Evolutionary conservation across 495 filamentous ascomycete genomes (phyloP).

Genomic region (Neurospora hispaniola): DNA sequence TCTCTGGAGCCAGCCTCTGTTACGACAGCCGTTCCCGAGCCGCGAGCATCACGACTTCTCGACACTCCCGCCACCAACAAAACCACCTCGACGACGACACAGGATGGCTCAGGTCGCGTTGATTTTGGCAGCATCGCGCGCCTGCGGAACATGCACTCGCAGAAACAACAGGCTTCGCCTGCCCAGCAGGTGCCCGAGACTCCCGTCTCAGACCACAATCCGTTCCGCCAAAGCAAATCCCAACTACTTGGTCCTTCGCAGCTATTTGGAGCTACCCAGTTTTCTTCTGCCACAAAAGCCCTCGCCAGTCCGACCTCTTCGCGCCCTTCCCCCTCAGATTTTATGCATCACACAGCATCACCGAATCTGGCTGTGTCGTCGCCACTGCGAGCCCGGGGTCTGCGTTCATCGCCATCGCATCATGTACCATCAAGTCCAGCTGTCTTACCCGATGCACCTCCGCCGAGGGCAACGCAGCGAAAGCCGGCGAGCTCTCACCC

Average conservation of each 20-base stretch:
- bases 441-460: conserved; percentile 9
- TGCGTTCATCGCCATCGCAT: conserved; percentile 25
- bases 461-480: neutral
- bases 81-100: conserved; percentile 3
- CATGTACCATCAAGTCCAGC: conserved; percentile 27
- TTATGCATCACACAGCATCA: conserved; percentile 26
- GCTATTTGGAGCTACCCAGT: conserved; percentile 35
- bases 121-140: conserved; percentile 11
- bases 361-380: conserved; percentile 30
- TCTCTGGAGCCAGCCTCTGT: neutral
- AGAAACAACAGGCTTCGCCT: conserved; percentile 5
- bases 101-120: conserved; percentile 16
- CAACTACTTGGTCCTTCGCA: conserved; percentile 33
- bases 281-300: conserved; percentile 28
- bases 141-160: conserved; percentile 2
- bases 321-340: conserved; percentile 34
- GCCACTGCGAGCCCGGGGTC: conserved; percentile 31
- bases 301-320: conserved; percentile 38
- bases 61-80: conserved; percentile 1
- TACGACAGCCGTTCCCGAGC: conserved; percentile 12
- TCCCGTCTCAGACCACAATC: conserved; percentile 25
- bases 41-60: conserved; percentile 23
- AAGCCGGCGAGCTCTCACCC: conserved; percentile 9
- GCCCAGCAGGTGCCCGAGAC: conserved; percentile 27
- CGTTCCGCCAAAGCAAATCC: conserved; percentile 27